Base-by-base conservation (phyloP, 2,329 filamentous ascomycete species). In the Lachnellula suecica region DNA sequence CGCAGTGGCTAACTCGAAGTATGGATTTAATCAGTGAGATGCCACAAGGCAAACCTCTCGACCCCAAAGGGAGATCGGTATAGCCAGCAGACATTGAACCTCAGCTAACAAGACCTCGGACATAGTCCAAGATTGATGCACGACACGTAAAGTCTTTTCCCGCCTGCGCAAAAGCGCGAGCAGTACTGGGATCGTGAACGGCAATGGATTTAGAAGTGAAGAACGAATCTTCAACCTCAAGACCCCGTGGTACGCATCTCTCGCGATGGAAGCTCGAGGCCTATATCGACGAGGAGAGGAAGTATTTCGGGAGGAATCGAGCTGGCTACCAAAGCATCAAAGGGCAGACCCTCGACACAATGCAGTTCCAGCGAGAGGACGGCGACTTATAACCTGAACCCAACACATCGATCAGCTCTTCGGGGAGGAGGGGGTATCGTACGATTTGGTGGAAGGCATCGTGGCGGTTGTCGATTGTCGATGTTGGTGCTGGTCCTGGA, bases 141-240 rank as follows among this genome's bases (percentile, higher is more conserved):
- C 59, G 49, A 54, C 60, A 67, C 58, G 51, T 44, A 49, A 49
- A 61, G 59, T 60, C 34, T 37, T 58, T 59, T 58, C 44, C 34
- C 57, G 44, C 34, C 29, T 46, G 50, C 40, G 52, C 56, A 50
- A 43, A 45, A 48, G 48, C 52, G 53, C 44, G 42, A 54, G 55
- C 53, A 62, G 41, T 63, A 65, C 54, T 58, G 65, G 15, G 72
- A 59, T 72, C 59, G 55, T 52, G 69, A 70, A 72, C 77, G 83
- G 85, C 84, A 86, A 87, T 91, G 62, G 20, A 76, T 90, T 93
- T 91, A 62, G 82, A 85, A 81, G 84, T 81, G 87, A 90, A 91
- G 78, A 76, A 59, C 56, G 54, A 57, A 58, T 64, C 76, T 91
- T 90, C 85, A 87, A 73, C 85, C 81, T 85, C 88, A 92, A 92